A percentile compares a stretch with the other conserved stretches of the same genome.
Evolutionary conservation across 2,329 filamentous ascomycete genomes (phyloP).

Genomic region (Parasarocladium wereldwijsianum): DNA sequence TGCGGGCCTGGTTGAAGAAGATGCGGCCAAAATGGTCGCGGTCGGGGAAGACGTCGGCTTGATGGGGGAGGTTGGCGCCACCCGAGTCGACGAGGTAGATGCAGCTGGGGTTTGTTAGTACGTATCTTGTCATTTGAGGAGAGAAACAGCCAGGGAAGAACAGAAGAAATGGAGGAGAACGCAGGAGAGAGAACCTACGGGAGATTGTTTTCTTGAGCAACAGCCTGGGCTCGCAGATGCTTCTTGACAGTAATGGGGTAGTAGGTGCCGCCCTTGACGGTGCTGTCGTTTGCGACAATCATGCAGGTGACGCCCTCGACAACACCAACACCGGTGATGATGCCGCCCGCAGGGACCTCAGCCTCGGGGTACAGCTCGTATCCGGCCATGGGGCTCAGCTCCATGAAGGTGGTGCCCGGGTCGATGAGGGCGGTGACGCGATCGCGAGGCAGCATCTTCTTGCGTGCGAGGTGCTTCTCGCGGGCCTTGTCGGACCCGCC

Average conservation of each 20-base stretch:
- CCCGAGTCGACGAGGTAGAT: conserved; percentile 95
- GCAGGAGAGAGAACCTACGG: conserved; percentile 29
- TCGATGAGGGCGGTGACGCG: conserved; percentile 78
- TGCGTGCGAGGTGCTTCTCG: conserved; percentile 72
- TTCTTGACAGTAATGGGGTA: conserved; percentile 97
- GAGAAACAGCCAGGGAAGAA: neutral
- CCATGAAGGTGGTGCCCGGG: conserved; percentile 77
- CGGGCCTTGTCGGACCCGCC: conserved; percentile 72
- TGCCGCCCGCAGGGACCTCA: conserved; percentile 76
- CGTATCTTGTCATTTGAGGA: conserved; percentile 1
- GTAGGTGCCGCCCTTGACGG: conserved; percentile 94
- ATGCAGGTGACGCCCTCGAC: conserved; percentile 86
- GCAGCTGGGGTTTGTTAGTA: conserved; percentile 42
- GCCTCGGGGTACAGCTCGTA: conserved; percentile 75
- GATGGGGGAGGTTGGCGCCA: conserved; percentile 86
- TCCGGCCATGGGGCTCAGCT: conserved; percentile 84
- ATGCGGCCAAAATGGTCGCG: conserved; percentile 91
- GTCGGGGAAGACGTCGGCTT: conserved; percentile 92
- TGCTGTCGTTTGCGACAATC: conserved; percentile 91
- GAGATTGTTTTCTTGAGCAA: conserved; percentile 73
- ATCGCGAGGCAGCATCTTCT: conserved; percentile 91
- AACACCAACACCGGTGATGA: conserved; percentile 82
- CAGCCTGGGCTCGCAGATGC: conserved; percentile 80
- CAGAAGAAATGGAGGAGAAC: neutral
- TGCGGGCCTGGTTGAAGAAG: conserved; percentile 94